Evolutionary conservation across 1,139 yeast genomes (phyloP), one percentile per base, ranked within the genome.

Genomic region (Taphrina wiesneri): DNA sequence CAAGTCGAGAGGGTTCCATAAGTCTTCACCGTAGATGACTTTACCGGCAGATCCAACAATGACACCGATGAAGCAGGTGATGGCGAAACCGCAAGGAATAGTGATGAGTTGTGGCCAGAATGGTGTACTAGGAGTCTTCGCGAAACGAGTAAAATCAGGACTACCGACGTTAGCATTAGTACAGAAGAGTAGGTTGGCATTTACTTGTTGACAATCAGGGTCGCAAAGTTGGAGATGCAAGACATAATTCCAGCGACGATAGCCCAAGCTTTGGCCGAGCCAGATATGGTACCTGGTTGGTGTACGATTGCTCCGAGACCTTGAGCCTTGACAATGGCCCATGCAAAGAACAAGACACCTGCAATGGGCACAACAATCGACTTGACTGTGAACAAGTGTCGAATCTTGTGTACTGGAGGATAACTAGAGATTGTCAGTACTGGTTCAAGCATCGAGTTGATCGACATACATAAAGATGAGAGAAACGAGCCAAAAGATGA

Each of bases 61-160:
- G 47, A 77, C 73, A 34, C 77, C 78, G 54, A 77, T 66, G 62
- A 77, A 67, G 47, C 78, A 75, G 67, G 76, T 72, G 53, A 78
- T 71, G 4, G 77, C 71, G 76, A 69, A 67, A 73, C 70, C 56
- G 74, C 77, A 62, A 74, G 68, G 65, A 76, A 73, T 71, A 17
- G 77, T 75, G 68, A 76, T 73, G n/a, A 75, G 67, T 13, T 78
- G 79, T 30, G 78, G 71, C 36, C 76, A 75, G 36, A 75, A 66
- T 2, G 76, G 74, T 67, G 77, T 78, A 36, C 77, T 75, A 19
- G 70, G 67, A 15, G 45, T 46, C 51, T 71, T 72, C 68, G 75
- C 74, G 61, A 77, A 78, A 67, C 81, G 74, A 6, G 80, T 76
- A 70, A 78, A 78, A 67, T 78, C 80, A 21, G 78, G 74, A 45